Evolutionary conservation across 768 basidiomycete species (phyloP).

Genomic region (Lyophyllum atratum): DNA sequence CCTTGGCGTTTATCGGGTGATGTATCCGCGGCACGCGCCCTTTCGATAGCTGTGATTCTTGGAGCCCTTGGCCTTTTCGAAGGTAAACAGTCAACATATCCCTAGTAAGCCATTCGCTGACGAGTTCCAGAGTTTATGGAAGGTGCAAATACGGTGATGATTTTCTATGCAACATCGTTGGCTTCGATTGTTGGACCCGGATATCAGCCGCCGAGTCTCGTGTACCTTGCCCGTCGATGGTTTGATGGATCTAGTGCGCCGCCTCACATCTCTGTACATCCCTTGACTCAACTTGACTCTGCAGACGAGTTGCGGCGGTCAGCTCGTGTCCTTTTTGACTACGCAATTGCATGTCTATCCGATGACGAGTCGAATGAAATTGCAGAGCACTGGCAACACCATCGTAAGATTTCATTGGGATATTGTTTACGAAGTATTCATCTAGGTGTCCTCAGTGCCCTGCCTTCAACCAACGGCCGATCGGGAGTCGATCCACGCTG

Average conservation of each 20-base stretch:
- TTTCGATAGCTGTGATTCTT: conserved; percentile 68
- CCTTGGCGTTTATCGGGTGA: conserved; percentile 76
- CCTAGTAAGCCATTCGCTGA: conserved; percentile 2
- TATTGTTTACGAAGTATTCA: conserved; percentile 37
- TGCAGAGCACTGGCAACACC: conserved; percentile 18
- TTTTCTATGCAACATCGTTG: conserved; percentile 80
- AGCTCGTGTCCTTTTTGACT: conserved; percentile 76
- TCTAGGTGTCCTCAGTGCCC: conserved; percentile 68
- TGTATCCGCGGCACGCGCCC: conserved; percentile 68
- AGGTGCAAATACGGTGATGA: conserved; percentile 69
- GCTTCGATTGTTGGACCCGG: conserved; percentile 55
- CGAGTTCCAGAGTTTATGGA: conserved; percentile 59
- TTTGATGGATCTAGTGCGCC: conserved; percentile 70
- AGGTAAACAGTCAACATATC: conserved; percentile 37
- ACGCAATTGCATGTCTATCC: conserved; percentile 63
- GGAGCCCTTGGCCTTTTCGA: conserved; percentile 75
- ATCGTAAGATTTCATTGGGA: background rate
- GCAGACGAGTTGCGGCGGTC: conserved; percentile 77
- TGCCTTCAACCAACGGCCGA: conserved; percentile 61
- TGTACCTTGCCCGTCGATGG: conserved; percentile 75
- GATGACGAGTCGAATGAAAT: conserved; percentile 61
- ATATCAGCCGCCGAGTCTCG: conserved; percentile 71
- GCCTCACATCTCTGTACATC: background rate
- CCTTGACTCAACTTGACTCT: conserved; percentile 3
- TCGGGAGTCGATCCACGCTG: conserved; percentile 57